phyloP scores from a whole-genome alignment of 192 early-diverging fungal genomes.

The Podila epigama region DNA sequence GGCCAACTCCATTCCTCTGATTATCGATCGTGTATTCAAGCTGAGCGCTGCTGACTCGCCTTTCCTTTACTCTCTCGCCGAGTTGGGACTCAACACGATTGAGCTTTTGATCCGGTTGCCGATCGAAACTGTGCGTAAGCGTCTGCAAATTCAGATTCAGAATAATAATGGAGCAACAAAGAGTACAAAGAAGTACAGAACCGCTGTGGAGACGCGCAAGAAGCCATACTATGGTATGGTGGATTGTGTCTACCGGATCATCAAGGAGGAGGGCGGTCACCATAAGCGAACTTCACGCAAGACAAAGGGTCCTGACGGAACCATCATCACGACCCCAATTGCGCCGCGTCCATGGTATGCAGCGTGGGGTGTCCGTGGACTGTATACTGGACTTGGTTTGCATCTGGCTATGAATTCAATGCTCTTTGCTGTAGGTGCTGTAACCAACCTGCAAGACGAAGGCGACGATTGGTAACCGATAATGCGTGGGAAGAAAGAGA shows the following conservation, averaged over 20 bases:
- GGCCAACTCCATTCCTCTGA: constrained; percentile 68
- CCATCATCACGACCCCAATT: constrained; percentile 3
- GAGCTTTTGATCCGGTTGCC: constrained; percentile 83
- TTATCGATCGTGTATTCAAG: constrained; percentile 72
- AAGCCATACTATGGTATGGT: constrained; percentile 79
- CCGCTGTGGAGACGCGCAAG: constrained; percentile 70
- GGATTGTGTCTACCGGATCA: constrained; percentile 73
- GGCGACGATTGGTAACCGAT: constrained; percentile 41
- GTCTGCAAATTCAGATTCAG: constrained; percentile 84
- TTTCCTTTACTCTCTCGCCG: constrained; percentile 66
- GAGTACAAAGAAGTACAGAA: constrained; percentile 58
- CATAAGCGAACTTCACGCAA: constrained; percentile 42
- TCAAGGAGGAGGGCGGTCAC: constrained; percentile 77
- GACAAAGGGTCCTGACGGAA: constrained; percentile 9
- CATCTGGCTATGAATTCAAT: constrained; percentile 68
- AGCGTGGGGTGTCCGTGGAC: constrained; percentile 71
- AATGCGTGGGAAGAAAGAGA: neutral
- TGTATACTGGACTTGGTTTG: constrained; percentile 77
- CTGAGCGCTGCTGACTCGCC: constrained; percentile 76
- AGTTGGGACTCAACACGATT: constrained; percentile 74
- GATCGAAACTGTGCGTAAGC: constrained; percentile 86
- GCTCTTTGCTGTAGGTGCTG: constrained; percentile 68
- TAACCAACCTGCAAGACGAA: constrained; percentile 68
- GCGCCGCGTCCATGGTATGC: constrained; percentile 43
- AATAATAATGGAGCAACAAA: constrained; percentile 18